These are phyloP conservation scores for Boletellus sp. DNA, from an alignment of 768 basidiomycete species.

Conservation along the genomic window DNA sequence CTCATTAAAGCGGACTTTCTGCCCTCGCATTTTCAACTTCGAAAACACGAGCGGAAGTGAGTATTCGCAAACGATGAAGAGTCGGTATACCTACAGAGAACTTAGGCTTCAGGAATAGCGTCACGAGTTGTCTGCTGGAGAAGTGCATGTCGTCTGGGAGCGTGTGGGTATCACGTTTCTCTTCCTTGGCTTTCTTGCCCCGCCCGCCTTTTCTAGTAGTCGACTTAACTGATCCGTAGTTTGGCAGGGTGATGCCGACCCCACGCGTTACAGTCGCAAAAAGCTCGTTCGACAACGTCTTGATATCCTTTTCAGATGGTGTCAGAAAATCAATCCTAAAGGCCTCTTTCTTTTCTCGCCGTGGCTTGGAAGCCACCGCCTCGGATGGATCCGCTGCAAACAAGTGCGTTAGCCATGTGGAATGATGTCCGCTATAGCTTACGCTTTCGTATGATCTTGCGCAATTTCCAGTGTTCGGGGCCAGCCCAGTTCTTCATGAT, in stretches of 20 bases:
- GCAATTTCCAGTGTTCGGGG: slow-evolving; percentile 96
- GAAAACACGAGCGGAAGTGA: slow-evolving; percentile 1
- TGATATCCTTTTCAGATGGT: slow-evolving; percentile 55
- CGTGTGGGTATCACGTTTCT: slow-evolving; percentile 70
- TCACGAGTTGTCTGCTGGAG: slow-evolving; percentile 82
- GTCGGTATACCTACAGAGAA: slow-evolving; percentile 63
- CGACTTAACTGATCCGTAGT: slow-evolving; percentile 36
- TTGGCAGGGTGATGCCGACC: slow-evolving; percentile 63
- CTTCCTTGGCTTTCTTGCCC: slow-evolving; percentile 47
- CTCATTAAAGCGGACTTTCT: slow-evolving; percentile 50
- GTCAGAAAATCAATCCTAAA: slow-evolving; percentile 79
- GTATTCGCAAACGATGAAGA: neutral
- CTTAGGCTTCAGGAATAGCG: slow-evolving; percentile 93
- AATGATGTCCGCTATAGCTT: slow-evolving; percentile 24
- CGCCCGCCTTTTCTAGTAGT: slow-evolving; percentile 34
- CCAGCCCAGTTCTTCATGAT: slow-evolving; percentile 97
- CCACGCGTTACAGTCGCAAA: slow-evolving; percentile 77
- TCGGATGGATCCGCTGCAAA: slow-evolving; percentile 48
- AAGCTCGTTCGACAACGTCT: slow-evolving; percentile 62
- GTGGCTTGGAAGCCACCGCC: slow-evolving; percentile 47
- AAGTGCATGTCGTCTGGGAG: slow-evolving; percentile 99
- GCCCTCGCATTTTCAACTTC: slow-evolving; percentile 88
- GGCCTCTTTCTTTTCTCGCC: slow-evolving; percentile 73
- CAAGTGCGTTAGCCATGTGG: neutral
- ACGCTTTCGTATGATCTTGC: slow-evolving; percentile 79